Base-by-base conservation (phyloP, 768 basidiomycete genomes). In the Lactifluus volemus region DNA sequence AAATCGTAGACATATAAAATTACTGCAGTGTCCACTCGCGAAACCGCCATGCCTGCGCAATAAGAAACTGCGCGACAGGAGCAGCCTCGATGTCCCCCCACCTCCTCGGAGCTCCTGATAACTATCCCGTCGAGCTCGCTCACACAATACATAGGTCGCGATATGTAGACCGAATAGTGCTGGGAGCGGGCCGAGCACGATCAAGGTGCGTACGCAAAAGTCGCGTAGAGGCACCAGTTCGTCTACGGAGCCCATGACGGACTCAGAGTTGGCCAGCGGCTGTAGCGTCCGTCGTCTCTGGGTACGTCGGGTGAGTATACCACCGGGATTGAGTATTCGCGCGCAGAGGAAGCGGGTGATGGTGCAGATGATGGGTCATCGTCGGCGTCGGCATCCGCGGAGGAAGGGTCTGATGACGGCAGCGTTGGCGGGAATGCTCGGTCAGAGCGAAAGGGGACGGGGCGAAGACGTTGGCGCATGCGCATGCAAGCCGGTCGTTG, bases 281-380 rank as follows among this genome's bases (percentile, higher is more conserved):
- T 98, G 81, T 3, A 98, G 78, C 66, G 88, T 89, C 56, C 84
- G 61, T 94, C 84, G 60, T 94, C 87, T 2, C 88, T 80, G 0
- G 93, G 93, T 8, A 92, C 88, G 72, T 98, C 97, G 12, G 95
- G 97, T 4, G 93, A 96, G 73, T 97, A 98, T 11, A 98, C 92
- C 12, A 95, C 93, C 6, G 91, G 88, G 57, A 89, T 88, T 10
- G 86, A 29, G 45, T 84, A 30, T 79, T 82, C 19, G 79, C 68
- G 41, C 38, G 84, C 78, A 10, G 38, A 21, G 14, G 39, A 11
- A 21, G 25, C 25, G 25, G 38, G 41, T 34, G 36, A 4, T 5
- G 21, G 21, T 21, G 45, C 1, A 5, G 41, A 1, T 38, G 38
- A 12, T 11, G 38, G 12, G 38, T 38, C 38, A 19, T 45, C 48